These are phyloP conservation scores for Alternaria ventricosa DNA, from an alignment of 2,329 filamentous ascomycete genomes.

Conservation along the genomic window DNA sequence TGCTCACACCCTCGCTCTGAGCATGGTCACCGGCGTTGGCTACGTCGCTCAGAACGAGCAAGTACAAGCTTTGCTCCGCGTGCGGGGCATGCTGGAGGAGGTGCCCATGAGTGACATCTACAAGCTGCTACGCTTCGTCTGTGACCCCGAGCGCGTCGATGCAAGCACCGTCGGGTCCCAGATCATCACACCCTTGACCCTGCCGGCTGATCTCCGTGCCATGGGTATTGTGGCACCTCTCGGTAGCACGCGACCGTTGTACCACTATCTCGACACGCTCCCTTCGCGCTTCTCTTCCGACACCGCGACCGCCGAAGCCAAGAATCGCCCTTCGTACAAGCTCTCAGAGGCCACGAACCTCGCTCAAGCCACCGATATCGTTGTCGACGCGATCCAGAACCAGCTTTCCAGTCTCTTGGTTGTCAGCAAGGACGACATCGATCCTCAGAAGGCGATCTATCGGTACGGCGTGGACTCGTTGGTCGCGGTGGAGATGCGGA, in stretches of 20 bases:
- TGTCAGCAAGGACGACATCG: conserved; percentile 26
- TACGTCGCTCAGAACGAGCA: conserved; percentile 22
- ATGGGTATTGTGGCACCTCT: conserved; percentile 22
- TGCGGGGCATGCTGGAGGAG: conserved; percentile 17
- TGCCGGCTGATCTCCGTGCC: conserved; percentile 22
- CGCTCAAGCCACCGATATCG: conserved; percentile 12
- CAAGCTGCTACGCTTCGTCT: conserved; percentile 24
- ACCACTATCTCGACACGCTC: conserved; percentile 13
- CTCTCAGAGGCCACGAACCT: conserved; percentile 9
- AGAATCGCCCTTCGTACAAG: conserved; percentile 11
- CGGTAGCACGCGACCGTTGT: conserved; percentile 20
- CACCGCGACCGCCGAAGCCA: conserved; percentile 2
- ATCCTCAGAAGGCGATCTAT: conserved; percentile 27
- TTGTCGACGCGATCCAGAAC: conserved; percentile 18
- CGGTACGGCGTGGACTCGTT: conserved; percentile 37
- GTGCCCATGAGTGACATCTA: conserved; percentile 26
- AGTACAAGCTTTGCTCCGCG: conserved; percentile 13
- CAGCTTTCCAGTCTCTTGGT: conserved; percentile 20
- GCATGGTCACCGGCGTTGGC: conserved; percentile 21
- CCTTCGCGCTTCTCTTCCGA: conserved; percentile 9
- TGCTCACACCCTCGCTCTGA: conserved; percentile 26
- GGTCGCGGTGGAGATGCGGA: conserved; percentile 33
- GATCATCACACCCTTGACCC: conserved; percentile 23
- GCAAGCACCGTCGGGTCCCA: conserved; percentile 11
- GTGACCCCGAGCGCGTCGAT: conserved; percentile 15